Base-by-base conservation (phyloP, 495 filamentous ascomycete species). In the Neurospora sp. region DNA sequence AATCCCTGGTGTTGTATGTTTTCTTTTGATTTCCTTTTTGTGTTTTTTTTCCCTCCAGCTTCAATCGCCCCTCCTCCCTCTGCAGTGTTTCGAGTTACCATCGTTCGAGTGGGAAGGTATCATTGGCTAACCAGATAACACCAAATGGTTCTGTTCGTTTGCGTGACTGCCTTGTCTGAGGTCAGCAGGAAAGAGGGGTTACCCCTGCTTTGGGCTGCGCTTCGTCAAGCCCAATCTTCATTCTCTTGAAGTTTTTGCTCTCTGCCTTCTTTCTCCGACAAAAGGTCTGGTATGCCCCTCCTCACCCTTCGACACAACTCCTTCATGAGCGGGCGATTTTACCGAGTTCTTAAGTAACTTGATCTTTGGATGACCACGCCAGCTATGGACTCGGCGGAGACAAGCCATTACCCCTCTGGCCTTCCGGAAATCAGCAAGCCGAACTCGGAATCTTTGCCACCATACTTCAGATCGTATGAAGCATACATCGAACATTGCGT, bases 1-100 rank as follows among this genome's bases (percentile, higher is more conserved):
- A 82, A 81, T 77, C 71, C 80, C 74, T 74, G 77, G 77, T 82
- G 78, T 79, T 80, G 80, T 80, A 82, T 78, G 80, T 39, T 9
- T 10, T 39, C 39, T 39, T 39, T 39, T 39, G 27, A 31, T 39
- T 39, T 39, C 12, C 39, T 39, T 10, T 10, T 44, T 44, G 18
- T 18, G 8, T n/a, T 44, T 8, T 8, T 44, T 42, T n/a, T 5
- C 31, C 31, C 4, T 35, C 31, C 31, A 18, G 3, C n/a, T n/a
- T 44, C 42, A 44, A n/a, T 44, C 18, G 6, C 9, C 45, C n/a
- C n/a, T n/a, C 44, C 20, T 22, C 44, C 20, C 20, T 10, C 9
- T 53, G 0, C 20, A 4, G 44, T 22, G n/a, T 53, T 44, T n/a
- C 7, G 18, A 44, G 18, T 44, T 44, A 44, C 5, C 8, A 44